Percentiles rank a stretch among this genome's conserved stretches.
phyloP scores from a whole-genome alignment of 2,329 filamentous ascomycete species.

The Tolypocladium inflatum region DNA sequence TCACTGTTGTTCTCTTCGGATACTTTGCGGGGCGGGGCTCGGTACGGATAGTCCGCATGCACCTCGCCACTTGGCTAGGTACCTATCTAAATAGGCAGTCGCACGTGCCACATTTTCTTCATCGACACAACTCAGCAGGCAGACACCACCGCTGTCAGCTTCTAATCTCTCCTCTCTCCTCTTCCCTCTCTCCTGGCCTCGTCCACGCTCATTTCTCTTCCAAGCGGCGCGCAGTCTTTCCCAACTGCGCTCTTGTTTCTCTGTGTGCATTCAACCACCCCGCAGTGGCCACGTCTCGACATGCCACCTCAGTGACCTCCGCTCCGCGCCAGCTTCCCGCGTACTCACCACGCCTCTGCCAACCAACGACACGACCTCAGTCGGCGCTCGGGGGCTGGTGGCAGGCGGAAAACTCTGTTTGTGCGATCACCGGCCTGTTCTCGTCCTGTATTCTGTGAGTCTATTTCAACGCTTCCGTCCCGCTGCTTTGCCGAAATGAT shows the following conservation, averaged over 20 bases:
- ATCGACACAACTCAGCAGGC: not conserved
- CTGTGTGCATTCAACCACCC: not conserved
- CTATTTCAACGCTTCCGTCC: not conserved
- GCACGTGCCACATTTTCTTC: not conserved
- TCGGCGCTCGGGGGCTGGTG: not conserved
- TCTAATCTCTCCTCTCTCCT: not conserved
- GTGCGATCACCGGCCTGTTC: too few species aligned
- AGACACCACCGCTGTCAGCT: not conserved
- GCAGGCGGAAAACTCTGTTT: not conserved
- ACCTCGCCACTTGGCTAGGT: too few species aligned
- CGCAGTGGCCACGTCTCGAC: not conserved
- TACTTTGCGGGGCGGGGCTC: too few species aligned
- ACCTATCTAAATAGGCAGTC: not conserved
- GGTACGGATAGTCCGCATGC: too few species aligned
- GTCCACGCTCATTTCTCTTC: not conserved
- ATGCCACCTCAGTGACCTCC: not conserved
- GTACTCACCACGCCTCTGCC: not conserved
- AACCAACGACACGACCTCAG: not conserved
- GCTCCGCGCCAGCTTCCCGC: not conserved
- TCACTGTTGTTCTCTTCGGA: too few species aligned
- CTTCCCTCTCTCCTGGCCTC: not conserved
- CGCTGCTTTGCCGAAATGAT: constrained; percentile 33
- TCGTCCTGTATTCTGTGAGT: not conserved
- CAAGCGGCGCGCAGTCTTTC: not conserved
- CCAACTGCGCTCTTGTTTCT: not conserved